Base-by-base conservation (phyloP, 805 yeast genomes). In the Clavispora asparagi region DNA sequence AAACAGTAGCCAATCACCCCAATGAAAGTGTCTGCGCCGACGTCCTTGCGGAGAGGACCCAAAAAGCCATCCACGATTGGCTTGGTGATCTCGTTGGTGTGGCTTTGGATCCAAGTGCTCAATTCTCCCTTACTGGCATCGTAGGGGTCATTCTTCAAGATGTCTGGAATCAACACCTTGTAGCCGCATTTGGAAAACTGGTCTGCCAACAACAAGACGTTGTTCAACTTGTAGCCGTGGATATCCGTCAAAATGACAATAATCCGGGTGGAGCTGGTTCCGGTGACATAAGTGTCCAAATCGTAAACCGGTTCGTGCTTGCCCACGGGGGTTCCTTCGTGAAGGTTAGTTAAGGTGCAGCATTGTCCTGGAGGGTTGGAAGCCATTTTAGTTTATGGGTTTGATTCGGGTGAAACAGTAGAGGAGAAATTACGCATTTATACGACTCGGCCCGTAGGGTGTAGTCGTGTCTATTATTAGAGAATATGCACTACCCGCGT, bases 1-100 rank as follows among this genome's bases (percentile, higher is more conserved):
- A 73, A 89, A 68, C 97, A 89, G 51, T 88, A 82, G 23, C 97
- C 96, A 47, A 84, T 67, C 17, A 79, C 78, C 38, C 77, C 81
- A 19, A 84, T 49, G 53, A 72, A 79, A 4, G 50, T 43, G 69
- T 62, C 14, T 79, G 78, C n/a, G 65, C 65, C 47, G 39, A 59
- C 46, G 13, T 75, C 77, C 26, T 60, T 56, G 49, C 68, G 76
- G 46, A 85, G 63, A 8, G 58, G 59, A 2, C 60, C 55, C 48
- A 84, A 58, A 55, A 77, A 85, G 5, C 62, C 64, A 32, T 74
- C 74, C 38, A 80, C 76, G 38, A 81, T 61, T 14, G 78, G 78
- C 31, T 57, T 57, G 14, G 82, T 76, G 30, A 65, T 61, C n/a
- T 73, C 68, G 10, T 81, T 37, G 58, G 60, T n/a, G 66, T 87